These are phyloP conservation scores for Fusarium irregulare DNA, from an alignment of 2,329 filamentous ascomycete genomes.

Conservation along the genomic window DNA sequence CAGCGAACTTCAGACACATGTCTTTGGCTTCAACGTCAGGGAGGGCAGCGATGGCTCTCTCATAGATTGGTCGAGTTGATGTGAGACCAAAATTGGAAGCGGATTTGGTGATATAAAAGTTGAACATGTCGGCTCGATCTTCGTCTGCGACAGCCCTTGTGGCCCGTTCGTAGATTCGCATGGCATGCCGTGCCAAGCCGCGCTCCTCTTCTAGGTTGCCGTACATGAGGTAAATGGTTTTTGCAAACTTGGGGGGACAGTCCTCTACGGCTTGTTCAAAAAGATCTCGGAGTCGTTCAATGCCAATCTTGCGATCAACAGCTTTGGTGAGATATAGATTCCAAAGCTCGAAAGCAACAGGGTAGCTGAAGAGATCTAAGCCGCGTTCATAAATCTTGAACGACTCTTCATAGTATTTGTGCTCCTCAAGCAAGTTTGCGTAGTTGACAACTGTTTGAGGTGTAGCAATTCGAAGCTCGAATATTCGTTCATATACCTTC, in stretches of 20 bases:
- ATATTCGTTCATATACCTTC: constrained; percentile 96
- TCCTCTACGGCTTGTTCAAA: constrained; percentile 98
- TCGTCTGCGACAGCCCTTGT: constrained; percentile 95
- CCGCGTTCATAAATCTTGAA: constrained; percentile 98
- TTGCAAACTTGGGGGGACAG: constrained; percentile 95
- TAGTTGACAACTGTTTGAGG: constrained; percentile 99
- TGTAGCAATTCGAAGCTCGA: constrained; percentile 96
- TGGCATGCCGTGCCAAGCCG: constrained; percentile 92
- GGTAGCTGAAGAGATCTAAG: constrained; percentile 97
- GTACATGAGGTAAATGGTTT: constrained; percentile 97
- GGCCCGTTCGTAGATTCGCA: constrained; percentile 98
- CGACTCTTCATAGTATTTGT: constrained; percentile 95
- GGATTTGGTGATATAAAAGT: constrained; percentile 99
- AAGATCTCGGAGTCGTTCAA: constrained; percentile 91
- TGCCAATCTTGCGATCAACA: constrained; percentile 93
- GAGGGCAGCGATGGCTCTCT: constrained; percentile 91
- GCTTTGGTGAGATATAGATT: constrained; percentile 98
- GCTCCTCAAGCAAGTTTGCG: constrained; percentile 92
- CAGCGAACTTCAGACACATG: constrained; percentile 99
- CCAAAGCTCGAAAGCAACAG: constrained; percentile 98
- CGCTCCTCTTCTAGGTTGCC: constrained; percentile 96
- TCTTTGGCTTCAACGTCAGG: constrained; percentile 93
- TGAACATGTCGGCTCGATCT: constrained; percentile 96
- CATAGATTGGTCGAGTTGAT: constrained; percentile 94
- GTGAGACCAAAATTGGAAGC: constrained; percentile 97